Base-by-base conservation (phyloP, 495 filamentous ascomycete genomes). In the Penicillium silybi region DNA sequence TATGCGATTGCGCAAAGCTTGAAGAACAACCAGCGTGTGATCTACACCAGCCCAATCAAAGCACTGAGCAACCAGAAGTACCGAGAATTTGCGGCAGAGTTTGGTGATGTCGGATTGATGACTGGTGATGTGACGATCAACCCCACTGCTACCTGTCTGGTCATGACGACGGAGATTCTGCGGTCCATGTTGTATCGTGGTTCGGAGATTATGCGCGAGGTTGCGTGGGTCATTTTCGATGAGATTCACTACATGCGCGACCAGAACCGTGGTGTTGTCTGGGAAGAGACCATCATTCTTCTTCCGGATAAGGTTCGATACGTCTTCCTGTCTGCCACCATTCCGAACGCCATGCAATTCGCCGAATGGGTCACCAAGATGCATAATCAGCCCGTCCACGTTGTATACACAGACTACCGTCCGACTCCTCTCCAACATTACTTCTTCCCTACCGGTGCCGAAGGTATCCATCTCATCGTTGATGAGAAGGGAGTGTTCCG, bases 131-230 rank as follows among this genome's bases (percentile, higher is more conserved):
- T 95, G 50, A 98, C 93, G 23, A 98, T 97, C 72, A 98, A 98
- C 62, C 95, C 95, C 32, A 97, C 93, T 2, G 93, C 93, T 38
- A 96, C 90, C 35, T 97, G 93, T 70, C 81, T 98, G 48, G 93
- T 98, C 58, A 98, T 98, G 93, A 98, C 93, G 3, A 98, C 93
- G 7, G 93, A 98, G 80, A 98, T 98, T 88, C 72, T 98, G 58
- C 85, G 93, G 41, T 97, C 93, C 6, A 98, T 98, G 93, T 70
- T 98, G 67, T 98, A 98, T 65, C 83, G 92, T 62, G 93, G 93
- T 51, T 97, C 93, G 4, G 93, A 98, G 70, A 96, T 98, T 54
- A 97, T 97, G 93, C 88, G 93, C 54, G 93, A 98, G 74, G 95
- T 97, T 4, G 89, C 83, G 20, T 97, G 93, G 93, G 95, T 98